Base-by-base conservation (phyloP, 805 yeast species). In the Torulaspora microellipsoides region DNA sequence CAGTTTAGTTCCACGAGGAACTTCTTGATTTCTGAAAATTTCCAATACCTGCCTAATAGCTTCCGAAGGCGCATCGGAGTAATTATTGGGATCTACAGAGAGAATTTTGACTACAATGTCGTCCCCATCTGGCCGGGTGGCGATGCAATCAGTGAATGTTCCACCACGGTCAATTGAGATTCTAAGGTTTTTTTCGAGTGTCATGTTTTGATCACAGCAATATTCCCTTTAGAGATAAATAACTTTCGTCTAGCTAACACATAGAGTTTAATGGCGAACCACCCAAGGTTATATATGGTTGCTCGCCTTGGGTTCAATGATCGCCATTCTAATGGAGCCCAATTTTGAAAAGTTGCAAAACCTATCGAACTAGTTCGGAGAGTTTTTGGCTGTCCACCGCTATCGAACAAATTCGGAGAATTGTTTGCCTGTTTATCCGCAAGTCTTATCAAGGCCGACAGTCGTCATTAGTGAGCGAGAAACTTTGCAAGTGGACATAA, bases 11-110 rank as follows among this genome's bases (percentile, higher is more conserved):
- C 77, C 77, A 40, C 85, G 69, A 4, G 88, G 81, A 39, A 85
- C 83, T 6, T 58, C 38, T 7, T 58, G 63, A 1, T 77, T 75
- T 1, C 78, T 75, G 48, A 77, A 77, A 20, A 66, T 65, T 58
- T 85, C 95, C 46, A 90, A 64, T 0, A 86, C 74, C 37, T 93
- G 66, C 51, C 96, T 73, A 32, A 90, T 85, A 8, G 96, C 97
- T 66, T 89, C 96, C 12, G 90, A 71, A 11, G 95, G 95, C 0
- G 97, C 95, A 71, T 90, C 97, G 2, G 72, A 68, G 59, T 89
- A 89, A 65, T 89, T 89, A 15, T 73, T 70, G 0, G 96, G 95
- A 56, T 89, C 96, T 2, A 85, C 96, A 0, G 95, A 86, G 23
- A 89, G 69, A 15, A 89, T 67, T 62, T 89, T 90, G 62, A 89